A percentile compares a stretch with the other conserved stretches of the same genome.
These are phyloP conservation scores for Roridomyces roridus DNA, from an alignment of 768 basidiomycete species.

Conservation along the genomic window DNA sequence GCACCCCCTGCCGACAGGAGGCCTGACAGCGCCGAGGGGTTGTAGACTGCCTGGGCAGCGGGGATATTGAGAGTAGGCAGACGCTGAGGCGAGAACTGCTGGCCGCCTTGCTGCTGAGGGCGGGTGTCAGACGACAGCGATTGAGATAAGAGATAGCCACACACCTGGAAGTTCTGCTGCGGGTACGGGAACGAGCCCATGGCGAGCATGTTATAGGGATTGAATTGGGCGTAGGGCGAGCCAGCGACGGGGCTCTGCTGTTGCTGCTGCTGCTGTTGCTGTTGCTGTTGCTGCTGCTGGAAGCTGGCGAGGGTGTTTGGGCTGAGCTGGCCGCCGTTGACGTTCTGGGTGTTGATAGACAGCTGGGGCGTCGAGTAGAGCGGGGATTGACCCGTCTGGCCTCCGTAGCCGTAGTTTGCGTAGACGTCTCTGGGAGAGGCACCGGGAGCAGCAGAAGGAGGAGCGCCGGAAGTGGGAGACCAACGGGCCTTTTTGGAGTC, in stretches of 20 bases:
- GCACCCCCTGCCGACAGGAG: slow-evolving; percentile 70
- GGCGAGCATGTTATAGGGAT: slow-evolving; percentile 77
- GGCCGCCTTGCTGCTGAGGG: slow-evolving; percentile 20
- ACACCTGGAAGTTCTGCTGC: slow-evolving; percentile 50
- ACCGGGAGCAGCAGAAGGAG: slow-evolving; percentile 40
- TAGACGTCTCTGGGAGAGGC: slow-evolving; percentile 68
- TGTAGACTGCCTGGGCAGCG: slow-evolving; percentile 74
- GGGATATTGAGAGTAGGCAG: slow-evolving; percentile 76
- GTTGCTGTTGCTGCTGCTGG: slow-evolving; percentile 50
- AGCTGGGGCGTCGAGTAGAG: slow-evolving; percentile 77
- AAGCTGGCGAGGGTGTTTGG: slow-evolving; percentile 69
- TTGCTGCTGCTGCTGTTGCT: slow-evolving; percentile 54
- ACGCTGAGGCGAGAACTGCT: slow-evolving; percentile 46
- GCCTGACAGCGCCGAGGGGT: slow-evolving; percentile 79
- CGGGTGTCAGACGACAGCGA: neutral
- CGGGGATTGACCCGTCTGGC: slow-evolving; percentile 66
- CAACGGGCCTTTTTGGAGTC: slow-evolving; percentile 91
- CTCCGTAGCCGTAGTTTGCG: slow-evolving; percentile 88
- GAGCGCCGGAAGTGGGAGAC: slow-evolving; percentile 70
- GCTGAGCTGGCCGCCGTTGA: slow-evolving; percentile 67
- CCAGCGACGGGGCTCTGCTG: slow-evolving; percentile 50
- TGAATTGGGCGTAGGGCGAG: slow-evolving; percentile 62
- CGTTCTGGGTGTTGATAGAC: slow-evolving; percentile 64
- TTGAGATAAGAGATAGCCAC: neutral
- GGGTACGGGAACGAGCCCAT: slow-evolving; percentile 57